Percentiles rank a stretch among this genome's conserved stretches.
These are phyloP conservation scores for Claviceps paspali DNA, from an alignment of 2,329 filamentous ascomycete species.

Conservation along the genomic window DNA sequence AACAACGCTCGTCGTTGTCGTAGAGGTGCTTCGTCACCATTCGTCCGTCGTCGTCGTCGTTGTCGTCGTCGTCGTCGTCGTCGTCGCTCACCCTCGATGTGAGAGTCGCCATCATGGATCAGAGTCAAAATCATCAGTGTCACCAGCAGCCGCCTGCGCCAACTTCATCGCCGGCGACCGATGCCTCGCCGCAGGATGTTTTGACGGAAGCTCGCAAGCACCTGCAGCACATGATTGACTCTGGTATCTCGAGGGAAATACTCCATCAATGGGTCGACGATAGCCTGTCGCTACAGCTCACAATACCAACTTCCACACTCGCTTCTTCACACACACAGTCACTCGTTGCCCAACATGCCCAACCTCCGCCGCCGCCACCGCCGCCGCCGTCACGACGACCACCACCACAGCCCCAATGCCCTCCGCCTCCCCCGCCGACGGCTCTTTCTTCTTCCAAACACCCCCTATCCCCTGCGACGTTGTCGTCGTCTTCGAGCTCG, in stretches of 20 bases:
- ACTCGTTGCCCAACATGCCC: conserved; percentile 12
- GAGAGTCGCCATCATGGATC: conserved; percentile 18
- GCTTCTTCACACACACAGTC: conserved; percentile 8
- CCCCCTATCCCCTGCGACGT: conserved; percentile 8
- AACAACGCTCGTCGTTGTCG: conserved; percentile 6
- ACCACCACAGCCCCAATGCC: conserved; percentile 5
- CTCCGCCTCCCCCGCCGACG: conserved; percentile 17
- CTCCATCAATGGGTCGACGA: conserved; percentile 26
- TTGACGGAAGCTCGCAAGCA: conserved; percentile 30
- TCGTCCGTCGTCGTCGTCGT: conserved; percentile 8
- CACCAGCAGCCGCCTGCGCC: conserved; percentile 11
- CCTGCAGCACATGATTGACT: conserved; percentile 29
- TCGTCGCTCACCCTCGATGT: conserved; percentile 13
- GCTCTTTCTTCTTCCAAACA: conserved; percentile 10
- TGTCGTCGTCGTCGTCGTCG: conserved; percentile 7
- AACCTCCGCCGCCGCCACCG: conserved; percentile 12
- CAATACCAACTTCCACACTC: conserved; percentile 8
- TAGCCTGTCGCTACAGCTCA: conserved; percentile 19
- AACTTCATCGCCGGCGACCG: conserved; percentile 12
- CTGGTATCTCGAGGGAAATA: conserved; percentile 27
- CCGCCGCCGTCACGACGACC: conserved; percentile 13
- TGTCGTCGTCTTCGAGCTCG: conserved; percentile 6
- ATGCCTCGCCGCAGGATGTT: conserved; percentile 26
- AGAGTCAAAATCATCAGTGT: conserved; percentile 14
- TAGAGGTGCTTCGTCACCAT: conserved; percentile 7